A percentile compares a stretch with the other conserved stretches of the same genome.
phyloP scores from a whole-genome alignment of 306 rosid genomes.

The Luffa acutangula region DNA sequence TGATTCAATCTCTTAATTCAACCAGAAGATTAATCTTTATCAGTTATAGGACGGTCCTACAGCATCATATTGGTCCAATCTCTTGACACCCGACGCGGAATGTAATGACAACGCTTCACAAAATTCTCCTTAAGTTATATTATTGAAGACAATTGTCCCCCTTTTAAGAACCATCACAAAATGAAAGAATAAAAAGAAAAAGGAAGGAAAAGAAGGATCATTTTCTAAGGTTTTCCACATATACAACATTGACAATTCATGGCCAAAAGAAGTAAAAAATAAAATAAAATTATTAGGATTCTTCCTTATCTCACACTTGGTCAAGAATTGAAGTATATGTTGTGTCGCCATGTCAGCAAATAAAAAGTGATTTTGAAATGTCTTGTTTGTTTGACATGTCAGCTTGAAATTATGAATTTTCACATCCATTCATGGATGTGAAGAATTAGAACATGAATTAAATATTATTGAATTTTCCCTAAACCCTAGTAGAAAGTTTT shows the following conservation, averaged over 20 bases:
- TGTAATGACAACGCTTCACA: not conserved
- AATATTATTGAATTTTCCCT: not conserved
- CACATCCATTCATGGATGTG: not conserved
- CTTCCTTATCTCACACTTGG: constrained; percentile 7
- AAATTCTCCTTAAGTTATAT: not conserved
- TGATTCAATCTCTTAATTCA: not conserved
- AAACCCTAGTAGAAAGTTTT: too few relatives aligned
- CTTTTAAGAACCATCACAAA: constrained; percentile 4
- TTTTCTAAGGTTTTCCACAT: constrained; percentile 11
- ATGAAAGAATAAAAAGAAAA: not conserved
- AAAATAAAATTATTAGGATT: not conserved
- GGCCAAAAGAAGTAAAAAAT: not conserved
- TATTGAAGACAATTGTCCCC: constrained; percentile 3
- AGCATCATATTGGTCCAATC: not conserved
- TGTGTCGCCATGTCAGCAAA: constrained; percentile 8
- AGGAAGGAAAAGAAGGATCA: not conserved
- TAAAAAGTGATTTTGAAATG: constrained; percentile 5
- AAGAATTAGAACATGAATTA: not conserved
- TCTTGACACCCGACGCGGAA: not conserved
- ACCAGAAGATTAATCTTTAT: not conserved
- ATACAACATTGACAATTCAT: not conserved
- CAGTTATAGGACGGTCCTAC: not conserved
- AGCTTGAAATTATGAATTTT: not conserved
- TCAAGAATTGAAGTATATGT: not conserved
- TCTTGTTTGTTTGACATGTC: not conserved